Percentiles rank a stretch among this genome's conserved stretches.
These are phyloP conservation scores for Knoxia roxburghii DNA, from an alignment of 257 asterid genomes.

Conservation along the genomic window DNA sequence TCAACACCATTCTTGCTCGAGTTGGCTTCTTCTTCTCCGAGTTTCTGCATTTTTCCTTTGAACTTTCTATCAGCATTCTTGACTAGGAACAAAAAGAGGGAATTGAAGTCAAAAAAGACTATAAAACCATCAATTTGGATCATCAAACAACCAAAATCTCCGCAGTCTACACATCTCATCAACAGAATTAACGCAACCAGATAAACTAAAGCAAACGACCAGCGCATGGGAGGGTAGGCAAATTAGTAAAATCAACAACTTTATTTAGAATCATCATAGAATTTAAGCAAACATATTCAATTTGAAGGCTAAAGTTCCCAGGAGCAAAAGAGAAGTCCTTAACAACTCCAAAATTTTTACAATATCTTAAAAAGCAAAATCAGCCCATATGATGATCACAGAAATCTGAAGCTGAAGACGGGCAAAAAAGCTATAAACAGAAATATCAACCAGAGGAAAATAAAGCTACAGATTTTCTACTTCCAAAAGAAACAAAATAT, in stretches of 20 bases:
- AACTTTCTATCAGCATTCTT: background rate
- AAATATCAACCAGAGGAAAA: background rate
- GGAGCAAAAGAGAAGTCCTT: background rate
- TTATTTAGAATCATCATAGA: background rate
- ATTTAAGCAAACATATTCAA: background rate
- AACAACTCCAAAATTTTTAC: background rate
- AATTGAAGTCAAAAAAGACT: background rate
- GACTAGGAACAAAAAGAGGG: background rate
- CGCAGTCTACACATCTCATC: background rate
- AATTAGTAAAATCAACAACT: background rate
- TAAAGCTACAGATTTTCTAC: background rate
- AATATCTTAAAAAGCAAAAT: background rate
- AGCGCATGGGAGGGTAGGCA: no score
- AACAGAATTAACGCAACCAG: background rate
- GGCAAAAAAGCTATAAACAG: background rate
- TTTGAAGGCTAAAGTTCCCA: no score
- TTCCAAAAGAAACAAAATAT: no score
- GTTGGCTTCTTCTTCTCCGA: background rate
- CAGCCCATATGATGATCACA: background rate
- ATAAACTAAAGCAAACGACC: no score
- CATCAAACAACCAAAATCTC: background rate
- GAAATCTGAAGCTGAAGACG: background rate
- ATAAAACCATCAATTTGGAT: background rate
- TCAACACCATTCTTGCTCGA: background rate
- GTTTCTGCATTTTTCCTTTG: slow-evolving; percentile 3